Evolutionary conservation across 805 yeast genomes (phyloP).

Genomic region (Wickerhamomyces sydowiorum): DNA sequence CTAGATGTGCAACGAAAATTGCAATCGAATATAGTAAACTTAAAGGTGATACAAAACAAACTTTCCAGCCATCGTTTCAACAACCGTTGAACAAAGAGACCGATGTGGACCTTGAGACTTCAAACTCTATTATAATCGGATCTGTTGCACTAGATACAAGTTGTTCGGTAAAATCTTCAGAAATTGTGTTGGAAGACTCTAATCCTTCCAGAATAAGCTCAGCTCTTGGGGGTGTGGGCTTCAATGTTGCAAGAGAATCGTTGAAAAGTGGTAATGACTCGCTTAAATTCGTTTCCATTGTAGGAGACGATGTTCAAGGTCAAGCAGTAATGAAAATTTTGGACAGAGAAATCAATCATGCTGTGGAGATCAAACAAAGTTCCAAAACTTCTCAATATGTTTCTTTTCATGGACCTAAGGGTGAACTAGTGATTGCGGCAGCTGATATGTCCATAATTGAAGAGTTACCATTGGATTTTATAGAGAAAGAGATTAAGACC

Average conservation of each 20-base stretch:
- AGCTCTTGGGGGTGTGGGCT: conserved; percentile 81
- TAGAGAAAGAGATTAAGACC: conserved; percentile 32
- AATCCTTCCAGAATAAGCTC: conserved; percentile 59
- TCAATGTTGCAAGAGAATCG: conserved; percentile 68
- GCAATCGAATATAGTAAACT: conserved; percentile 45
- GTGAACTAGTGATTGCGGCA: conserved; percentile 67
- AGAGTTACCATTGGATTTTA: conserved; percentile 35
- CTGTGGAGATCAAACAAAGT: conserved; percentile 8
- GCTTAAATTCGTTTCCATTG: conserved; percentile 46
- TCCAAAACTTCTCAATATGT: conserved; percentile 63
- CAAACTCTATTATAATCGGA: conserved; percentile 51
- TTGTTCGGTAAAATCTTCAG: conserved; percentile 34
- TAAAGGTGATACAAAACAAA: conserved; percentile 1
- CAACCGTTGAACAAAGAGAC: not conserved
- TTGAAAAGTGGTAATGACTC: conserved; percentile 26
- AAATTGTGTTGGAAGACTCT: conserved; percentile 47
- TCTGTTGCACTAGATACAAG: conserved; percentile 73
- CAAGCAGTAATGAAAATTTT: conserved; percentile 29
- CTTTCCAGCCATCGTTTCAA: not conserved
- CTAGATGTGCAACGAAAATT: conserved; percentile 58
- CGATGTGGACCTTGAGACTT: not conserved
- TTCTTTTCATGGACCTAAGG: conserved; percentile 56
- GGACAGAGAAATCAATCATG: conserved; percentile 24
- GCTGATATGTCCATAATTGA: conserved; percentile 81
- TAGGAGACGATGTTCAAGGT: conserved; percentile 60